A percentile compares a stretch with the other conserved stretches of the same genome.
phyloP scores from a whole-genome alignment of 345 rosid genomes.

The Eucalyptus caleyi region DNA sequence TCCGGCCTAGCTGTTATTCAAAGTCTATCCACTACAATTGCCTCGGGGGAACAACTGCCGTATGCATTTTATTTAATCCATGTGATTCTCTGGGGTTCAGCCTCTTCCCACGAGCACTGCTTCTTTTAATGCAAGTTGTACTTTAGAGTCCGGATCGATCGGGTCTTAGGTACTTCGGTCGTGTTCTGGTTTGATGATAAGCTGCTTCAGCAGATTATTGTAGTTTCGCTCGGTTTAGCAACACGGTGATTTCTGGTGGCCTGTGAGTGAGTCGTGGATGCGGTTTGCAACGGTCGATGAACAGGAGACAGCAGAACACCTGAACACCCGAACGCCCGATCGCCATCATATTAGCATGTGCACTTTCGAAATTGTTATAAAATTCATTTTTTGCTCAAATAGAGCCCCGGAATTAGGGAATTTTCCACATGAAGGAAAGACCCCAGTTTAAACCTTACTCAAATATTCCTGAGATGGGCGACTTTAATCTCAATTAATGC shows the following conservation, averaged over 20 bases:
- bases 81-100: background rate
- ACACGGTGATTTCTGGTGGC: background rate
- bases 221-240: background rate
- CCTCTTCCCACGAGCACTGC: background rate
- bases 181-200: background rate
- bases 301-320: background rate
- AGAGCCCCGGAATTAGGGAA: background rate
- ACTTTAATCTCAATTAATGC: background rate
- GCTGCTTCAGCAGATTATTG: background rate
- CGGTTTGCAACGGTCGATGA: background rate
- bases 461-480: background rate
- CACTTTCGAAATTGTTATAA: background rate
- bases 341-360: background rate
- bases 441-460: background rate
- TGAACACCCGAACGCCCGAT: background rate
- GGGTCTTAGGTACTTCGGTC: background rate
- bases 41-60: background rate
- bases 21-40: background rate
- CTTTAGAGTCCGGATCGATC: background rate
- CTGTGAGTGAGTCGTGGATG: background rate
- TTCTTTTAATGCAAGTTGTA: background rate
- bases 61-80: background rate
- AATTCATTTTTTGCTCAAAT: background rate
- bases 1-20: background rate
- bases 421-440: background rate